Evolutionary conservation across 2,329 filamentous ascomycete genomes (phyloP), one percentile per base, ranked within the genome.

Genomic region (Hymenoscyphus fructigenus): DNA sequence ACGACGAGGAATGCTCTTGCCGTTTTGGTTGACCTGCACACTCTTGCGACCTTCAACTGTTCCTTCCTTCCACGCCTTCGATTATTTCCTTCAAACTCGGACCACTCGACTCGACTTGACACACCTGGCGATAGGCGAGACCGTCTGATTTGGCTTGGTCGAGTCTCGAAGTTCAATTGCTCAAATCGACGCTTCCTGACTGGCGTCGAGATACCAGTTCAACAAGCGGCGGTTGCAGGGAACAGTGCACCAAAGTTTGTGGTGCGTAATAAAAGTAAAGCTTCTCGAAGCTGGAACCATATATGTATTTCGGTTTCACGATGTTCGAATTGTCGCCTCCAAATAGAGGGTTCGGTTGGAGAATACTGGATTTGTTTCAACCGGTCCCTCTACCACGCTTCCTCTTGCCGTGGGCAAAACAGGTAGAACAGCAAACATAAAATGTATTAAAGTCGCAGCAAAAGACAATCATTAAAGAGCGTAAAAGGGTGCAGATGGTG

Each of bases 1-100:
- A 34, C 32, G 17, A n/a, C 38, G 60, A 57, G 50, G 60, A 56
- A 61, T 61, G 47, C 20, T 41, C 20, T 47, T 61, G 17, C 38
- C 28, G 38, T n/a, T 55, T 53, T 28, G 32, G 60, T n/a, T 28
- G 32, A 12, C 20, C 34, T 26, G 32, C 29, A 28, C 29, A 38
- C 47, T 53, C 47, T 59, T n/a, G 34, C 55, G 26, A 17, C 26
- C 55, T 53, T 26, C 20, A 50, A 50, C 17, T 20, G 29, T 29
- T 56, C 29, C 55, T 34, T 57, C 55, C 28, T 34, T 20, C n/a
- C 5, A 20, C 55, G 28, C 23, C 55, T 57, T 29, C 28, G 10
- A 23, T 53, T 26, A 23, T 28, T 28, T 3, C 55, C 55, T 34
- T 34, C 55, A 20, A n/a, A 34, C 55, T 57, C 55, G 26, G 28